Evolutionary conservation across 1,284 basidiomycete species (phyloP).

Genomic region (Ustilago bromivora): DNA sequence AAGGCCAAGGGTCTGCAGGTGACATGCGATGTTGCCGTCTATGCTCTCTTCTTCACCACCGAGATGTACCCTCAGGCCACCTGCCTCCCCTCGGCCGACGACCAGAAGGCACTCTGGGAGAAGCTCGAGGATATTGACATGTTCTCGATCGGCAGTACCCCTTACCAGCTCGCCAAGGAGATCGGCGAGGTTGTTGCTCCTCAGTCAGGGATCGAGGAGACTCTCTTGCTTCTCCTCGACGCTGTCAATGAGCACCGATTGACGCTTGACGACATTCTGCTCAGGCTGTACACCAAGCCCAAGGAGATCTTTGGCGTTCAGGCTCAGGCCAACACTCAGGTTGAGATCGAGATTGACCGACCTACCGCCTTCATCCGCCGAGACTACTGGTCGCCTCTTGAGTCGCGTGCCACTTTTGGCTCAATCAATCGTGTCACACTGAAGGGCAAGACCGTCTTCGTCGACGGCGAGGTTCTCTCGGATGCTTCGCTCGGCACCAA

Average conservation of each 20-base stretch:
- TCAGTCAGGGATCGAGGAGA: slow-evolving; percentile 86
- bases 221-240: slow-evolving; percentile 86
- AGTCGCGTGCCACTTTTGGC: slow-evolving; percentile 78
- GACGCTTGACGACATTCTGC: slow-evolving; percentile 83
- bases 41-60: slow-evolving; percentile 88
- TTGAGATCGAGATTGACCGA: slow-evolving; percentile 92
- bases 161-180: slow-evolving; percentile 81
- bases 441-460: slow-evolving; percentile 88
- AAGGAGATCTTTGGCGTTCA: slow-evolving; percentile 90
- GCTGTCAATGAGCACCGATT: slow-evolving; percentile 85
- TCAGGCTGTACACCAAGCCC: slow-evolving; percentile 89
- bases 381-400: slow-evolving; percentile 85
- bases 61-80: slow-evolving; percentile 75
- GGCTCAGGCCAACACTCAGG: slow-evolving; percentile 79
- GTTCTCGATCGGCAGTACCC: slow-evolving; percentile 88
- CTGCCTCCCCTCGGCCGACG: slow-evolving; percentile 80
- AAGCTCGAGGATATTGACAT: slow-evolving; percentile 87
- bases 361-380: slow-evolving; percentile 75
- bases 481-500: slow-evolving; percentile 80
- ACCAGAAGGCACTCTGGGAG: slow-evolving; percentile 89
- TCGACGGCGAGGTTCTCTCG: slow-evolving; percentile 83
- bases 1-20: slow-evolving; percentile 94
- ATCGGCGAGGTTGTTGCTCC: slow-evolving; percentile 78
- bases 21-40: slow-evolving; percentile 95
- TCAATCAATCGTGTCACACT: slow-evolving; percentile 90